Conservation (phyloP, 352 stramenopile genomes). For the Peronosclerospora sorghi region DNA sequence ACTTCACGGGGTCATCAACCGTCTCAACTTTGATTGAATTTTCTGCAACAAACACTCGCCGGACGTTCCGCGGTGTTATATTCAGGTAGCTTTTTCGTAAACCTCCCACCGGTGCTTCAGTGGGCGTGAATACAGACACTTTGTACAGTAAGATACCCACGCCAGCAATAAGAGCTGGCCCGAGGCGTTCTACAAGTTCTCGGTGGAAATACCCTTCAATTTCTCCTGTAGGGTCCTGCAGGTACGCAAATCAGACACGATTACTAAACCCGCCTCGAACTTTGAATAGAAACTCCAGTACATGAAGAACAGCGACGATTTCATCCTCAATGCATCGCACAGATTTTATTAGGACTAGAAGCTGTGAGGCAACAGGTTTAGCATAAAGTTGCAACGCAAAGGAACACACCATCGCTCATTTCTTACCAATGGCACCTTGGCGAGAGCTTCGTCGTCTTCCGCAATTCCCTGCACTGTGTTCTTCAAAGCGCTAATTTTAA, state of each 20-base stretch:
- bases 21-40: constrained; percentile 9
- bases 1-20: constrained; percentile 25
- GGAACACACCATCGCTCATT: not conserved
- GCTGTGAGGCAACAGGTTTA: constrained; percentile 9
- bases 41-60: constrained; percentile 37
- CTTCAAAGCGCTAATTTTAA: constrained; percentile 55
- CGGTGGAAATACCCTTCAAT: constrained; percentile 77
- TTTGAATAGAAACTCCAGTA: constrained; percentile 6
- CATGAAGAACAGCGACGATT: constrained; percentile 66
- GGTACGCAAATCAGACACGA: not conserved
- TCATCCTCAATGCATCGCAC: constrained; percentile 76
- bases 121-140: constrained; percentile 56
- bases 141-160: constrained; percentile 50
- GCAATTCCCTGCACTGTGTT: constrained; percentile 46
- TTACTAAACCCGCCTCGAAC: not conserved
- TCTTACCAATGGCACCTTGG: constrained; percentile 41
- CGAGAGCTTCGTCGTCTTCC: constrained; percentile 46
- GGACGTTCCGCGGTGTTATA: constrained; percentile 53
- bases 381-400: not conserved
- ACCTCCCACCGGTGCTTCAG: constrained; percentile 31
- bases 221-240: constrained; percentile 65
- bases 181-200: constrained; percentile 63
- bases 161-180: constrained; percentile 36
- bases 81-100: constrained; percentile 57
- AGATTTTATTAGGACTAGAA: constrained; percentile 71